Evolutionary conservation across 306 rosid species (phyloP), one percentile per base, ranked within the genome.

Genomic region (Quercus alba): DNA sequence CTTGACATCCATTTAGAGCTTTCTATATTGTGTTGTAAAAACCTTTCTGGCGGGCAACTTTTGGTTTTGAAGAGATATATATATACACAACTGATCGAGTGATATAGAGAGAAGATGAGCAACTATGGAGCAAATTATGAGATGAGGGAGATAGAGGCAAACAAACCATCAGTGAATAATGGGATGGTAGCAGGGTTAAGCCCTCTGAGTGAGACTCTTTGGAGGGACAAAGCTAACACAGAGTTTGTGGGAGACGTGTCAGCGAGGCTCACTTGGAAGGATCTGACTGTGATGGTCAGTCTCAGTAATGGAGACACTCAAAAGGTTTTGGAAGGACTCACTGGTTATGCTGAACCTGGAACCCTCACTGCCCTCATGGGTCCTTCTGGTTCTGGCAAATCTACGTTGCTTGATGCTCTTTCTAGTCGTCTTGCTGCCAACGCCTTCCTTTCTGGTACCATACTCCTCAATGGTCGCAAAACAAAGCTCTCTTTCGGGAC

Each of bases 261-360:
- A 4, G 99, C 99, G 3, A 90, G 97, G 85, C 84, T 96, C 5
- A 91, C 99, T 10, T 96, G 99, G 99, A 89, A 96, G 84, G 99
- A 96, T 88, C 88, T 96, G 77, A 96, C 98, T 3, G 99, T 96
- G 74, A 96, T 80, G 89, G 98, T 96, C 1, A 90, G 94, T 17
- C 86, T 93, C 0, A 82, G 87, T 62, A 90, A 90, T 41, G 99
- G 99, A 25, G 98, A 91, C 72, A 89, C 87, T 0, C 98, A 91
- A 82, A 93, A 91, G n/a, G 98, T 96, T 51, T 74, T 96, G 35
- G 97, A 96, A 3, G 94, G 93, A 18, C 81, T 93, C 11, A 89
- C 90, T 75, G 99, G 98, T 4, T 96, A 90, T 81, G 99, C 99
- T 33, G 99, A 93, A 78, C 99, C 99, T 17, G 99, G 99, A 12